Evolutionary conservation across 2,329 filamentous ascomycete genomes (phyloP), one percentile per base, ranked within the genome.

Genomic region (Penicillium rolfsii): DNA sequence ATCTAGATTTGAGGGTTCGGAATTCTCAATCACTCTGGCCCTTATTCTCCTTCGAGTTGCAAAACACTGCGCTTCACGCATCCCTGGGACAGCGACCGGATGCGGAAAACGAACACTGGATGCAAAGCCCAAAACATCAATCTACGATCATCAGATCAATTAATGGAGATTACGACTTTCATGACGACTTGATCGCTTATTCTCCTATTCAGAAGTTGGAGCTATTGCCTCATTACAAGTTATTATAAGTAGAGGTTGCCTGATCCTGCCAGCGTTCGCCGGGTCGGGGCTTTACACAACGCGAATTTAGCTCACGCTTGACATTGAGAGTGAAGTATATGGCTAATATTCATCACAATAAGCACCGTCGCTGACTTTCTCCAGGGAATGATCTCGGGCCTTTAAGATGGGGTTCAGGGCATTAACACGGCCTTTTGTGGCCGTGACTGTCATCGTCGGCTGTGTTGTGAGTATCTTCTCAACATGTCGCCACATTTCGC

Each of bases 321-420:
- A 16, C 3, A 36, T 36, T 16, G 19, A n/a, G 16, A 35, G 28
- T 38, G n/a, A 24, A 52, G 6, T 24, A 48, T 48, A 30, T 5
- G 45, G 11, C 2, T 9, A 4, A 14, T 30, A 14, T 2, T 8
- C 6, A 3, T 48, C 11, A 8, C 2, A 11, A 9, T 11, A 8
- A 30, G 16, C 7, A 4, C 3, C 14, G 2, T 24, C 24, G 16
- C 30, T 43, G 33, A 45, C n/a, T 3, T 0, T 33, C 2, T 4
- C 11, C 24, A 45, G 16, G 52, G 4, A 2, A 14, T 55, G 9
- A 22, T 16, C 8, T 22, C n/a, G 19, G 38, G 19, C 16, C n/a
- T 56, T 22, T 46, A 7, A 36, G 5, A 56, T 56, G 53, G 53
- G 41, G 12, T 35, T 46, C 26, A 56, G 38, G 33, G 53, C 40